phyloP scores from a whole-genome alignment of 345 rosid genomes.

The Gossypium stocksii region DNA sequence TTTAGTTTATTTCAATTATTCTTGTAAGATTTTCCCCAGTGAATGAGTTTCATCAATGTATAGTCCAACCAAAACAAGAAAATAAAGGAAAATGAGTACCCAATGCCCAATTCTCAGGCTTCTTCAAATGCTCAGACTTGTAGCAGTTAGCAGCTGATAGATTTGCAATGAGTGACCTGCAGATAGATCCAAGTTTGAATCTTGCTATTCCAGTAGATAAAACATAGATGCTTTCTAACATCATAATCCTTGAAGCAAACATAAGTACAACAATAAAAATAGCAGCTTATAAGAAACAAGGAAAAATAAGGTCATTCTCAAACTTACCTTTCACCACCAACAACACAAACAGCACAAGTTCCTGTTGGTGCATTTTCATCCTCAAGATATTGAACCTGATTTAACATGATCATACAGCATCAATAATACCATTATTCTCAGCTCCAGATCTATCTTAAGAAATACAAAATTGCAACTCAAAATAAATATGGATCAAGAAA shows the following conservation, averaged over 20 bases:
- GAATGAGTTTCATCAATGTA: not conserved
- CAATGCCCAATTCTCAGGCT: constrained; percentile 87
- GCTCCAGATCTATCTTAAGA: not conserved
- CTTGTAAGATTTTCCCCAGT: not conserved
- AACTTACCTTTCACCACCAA: constrained; percentile 92
- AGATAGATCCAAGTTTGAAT: not conserved
- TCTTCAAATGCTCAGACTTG: constrained; percentile 83
- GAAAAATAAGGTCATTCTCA: not conserved
- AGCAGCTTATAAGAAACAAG: not conserved
- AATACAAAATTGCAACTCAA: not conserved
- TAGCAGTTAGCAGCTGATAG: constrained; percentile 94
- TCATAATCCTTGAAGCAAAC: not conserved
- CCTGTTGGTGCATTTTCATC: constrained; percentile 82
- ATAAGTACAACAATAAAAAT: not conserved
- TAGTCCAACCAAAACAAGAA: not conserved
- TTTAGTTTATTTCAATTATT: not conserved
- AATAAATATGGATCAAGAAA: not conserved
- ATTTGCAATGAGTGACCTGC: constrained; percentile 81
- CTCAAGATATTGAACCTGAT: constrained; percentile 77
- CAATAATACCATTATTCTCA: not conserved
- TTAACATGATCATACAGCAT: not conserved
- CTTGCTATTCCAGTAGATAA: constrained; percentile 2
- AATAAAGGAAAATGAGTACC: constrained; percentile 39
- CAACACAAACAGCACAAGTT: constrained; percentile 92
- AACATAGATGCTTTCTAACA: not conserved